Evolutionary conservation across 768 basidiomycete species (phyloP), one percentile per base, ranked within the genome.

Genomic region (Lanmaoa pseudosensibilis): DNA sequence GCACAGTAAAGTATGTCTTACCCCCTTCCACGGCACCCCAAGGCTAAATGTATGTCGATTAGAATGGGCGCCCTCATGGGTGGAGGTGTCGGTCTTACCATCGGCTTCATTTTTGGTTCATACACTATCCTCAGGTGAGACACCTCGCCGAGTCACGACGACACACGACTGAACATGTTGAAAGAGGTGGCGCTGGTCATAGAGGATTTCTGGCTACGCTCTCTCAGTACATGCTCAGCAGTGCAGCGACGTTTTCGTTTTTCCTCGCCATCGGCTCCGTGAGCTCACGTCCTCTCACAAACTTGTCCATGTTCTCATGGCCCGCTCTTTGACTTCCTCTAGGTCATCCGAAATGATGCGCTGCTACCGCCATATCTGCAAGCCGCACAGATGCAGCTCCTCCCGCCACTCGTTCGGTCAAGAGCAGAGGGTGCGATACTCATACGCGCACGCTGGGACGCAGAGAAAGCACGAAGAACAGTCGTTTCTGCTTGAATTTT

Each of bases 141-240:
- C 41, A 27, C n/a, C 25, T 27, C 19, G 21, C 32, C 27, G 12
- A 30, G 39, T 38, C 23, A 18, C n/a, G 34, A 40, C 27, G 13
- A 38, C 25, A 19, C 37, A 15, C 25, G 39, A 32, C 44, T 68
- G 45, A 67, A 55, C 39, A 36, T 19, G 48, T 44, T 36, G 51
- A 52, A 65, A 96, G 95, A 68, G 84, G 84, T 62, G 96, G 96
- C 43, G 87, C 92, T 9, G 97, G 97, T 25, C 94, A 93, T 25
- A 83, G 94, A 67, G 97, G 97, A 12, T 77, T 85, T 48, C 77
- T 98, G 25, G 88, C 92, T 5, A 97, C 97, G 1, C 83, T 99
- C 49, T 96, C 95, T 15, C 93, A 95, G 66, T 98, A 98, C 73
- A 99, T 99, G 97, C 83, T 98, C 30, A 92, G 92, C 66, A 98